Evolutionary conservation across 1,139 yeast genomes (phyloP), one percentile per base, ranked within the genome.

Genomic region (Groenewaldozyma sp.): DNA sequence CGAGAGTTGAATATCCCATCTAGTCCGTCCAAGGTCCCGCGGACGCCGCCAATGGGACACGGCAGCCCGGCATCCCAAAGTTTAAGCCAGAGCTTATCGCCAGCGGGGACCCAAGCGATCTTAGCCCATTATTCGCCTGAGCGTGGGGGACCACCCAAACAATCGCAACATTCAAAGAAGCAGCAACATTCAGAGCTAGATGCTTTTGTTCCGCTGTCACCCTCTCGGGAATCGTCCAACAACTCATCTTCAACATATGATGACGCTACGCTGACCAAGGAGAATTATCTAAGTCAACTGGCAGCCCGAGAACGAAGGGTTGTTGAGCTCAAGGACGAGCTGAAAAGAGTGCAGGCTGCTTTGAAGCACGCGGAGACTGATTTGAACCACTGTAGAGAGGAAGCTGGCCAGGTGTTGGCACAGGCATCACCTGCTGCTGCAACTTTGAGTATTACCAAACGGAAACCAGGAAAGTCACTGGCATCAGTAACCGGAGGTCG

Each of bases 251-350:
- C 26, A 22, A 22, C 26, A 22, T 7, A 11, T 7, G 11, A 22
- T 11, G 26, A 22, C 11, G 22, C 7, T 4, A n/a, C 7, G 5
- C 16, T 6, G 7, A 16, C 33, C 4, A 43, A 42, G 33, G 54
- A 49, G 31, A 35, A 28, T 11, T 52, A 45, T 40, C 40, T 60
- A 37, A 57, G 63, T 21, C 53, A 56, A 41, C 51, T 62, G 35
- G 66, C 66, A 3, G 53, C 59, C 31, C 56, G 58, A 35, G 64
- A 62, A 41, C 54, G 65, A 3, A 50, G 56, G 17, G 64, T 62
- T 13, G 57, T 57, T 16, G 64, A 62, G 42, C 53, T 62, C 26
- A 44, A 53, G 14, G 62, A 58, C 41, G 63, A 62, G 42, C 46
- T 59, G 35, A 47, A 52, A 40, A 45, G 59, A 27, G 48, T 55